Conservation (phyloP, 768 basidiomycete species). For the Mrakia hoshinonis region DNA sequence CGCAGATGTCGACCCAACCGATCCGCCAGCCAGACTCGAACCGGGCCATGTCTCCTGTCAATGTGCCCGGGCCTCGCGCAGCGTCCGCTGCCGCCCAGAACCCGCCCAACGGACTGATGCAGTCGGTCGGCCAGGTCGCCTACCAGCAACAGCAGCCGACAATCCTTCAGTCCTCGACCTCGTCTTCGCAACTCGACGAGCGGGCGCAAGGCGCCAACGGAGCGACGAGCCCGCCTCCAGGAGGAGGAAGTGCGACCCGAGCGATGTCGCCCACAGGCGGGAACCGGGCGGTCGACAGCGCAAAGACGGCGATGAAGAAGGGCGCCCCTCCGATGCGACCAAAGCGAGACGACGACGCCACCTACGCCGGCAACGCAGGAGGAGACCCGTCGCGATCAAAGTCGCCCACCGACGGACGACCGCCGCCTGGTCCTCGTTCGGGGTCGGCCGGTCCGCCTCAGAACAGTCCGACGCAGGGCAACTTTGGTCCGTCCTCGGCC, state of each 20-base stretch:
- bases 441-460: slow-evolving; percentile 12
- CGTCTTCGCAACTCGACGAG: not conserved
- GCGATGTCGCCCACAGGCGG: slow-evolving; percentile 5
- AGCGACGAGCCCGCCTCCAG: slow-evolving; percentile 1
- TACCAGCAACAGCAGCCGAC: slow-evolving; percentile 6
- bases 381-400: slow-evolving; percentile 46
- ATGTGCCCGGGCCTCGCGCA: slow-evolving; percentile 19
- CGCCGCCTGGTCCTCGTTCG: slow-evolving; percentile 31
- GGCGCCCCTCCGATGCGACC: slow-evolving; percentile 43
- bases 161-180: slow-evolving; percentile 2
- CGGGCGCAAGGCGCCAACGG: not conserved
- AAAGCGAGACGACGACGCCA: slow-evolving; percentile 37
- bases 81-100: slow-evolving; percentile 20
- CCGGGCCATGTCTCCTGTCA: slow-evolving; percentile 32
- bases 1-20: slow-evolving; percentile 18
- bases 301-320: not conserved
- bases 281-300: not conserved
- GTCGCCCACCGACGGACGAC: slow-evolving; percentile 49
- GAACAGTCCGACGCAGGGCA: slow-evolving; percentile 31
- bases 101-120: slow-evolving; percentile 8
- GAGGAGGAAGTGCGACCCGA: not conserved
- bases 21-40: slow-evolving; percentile 28
- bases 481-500: slow-evolving; percentile 28
- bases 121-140: slow-evolving; percentile 1
- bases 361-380: slow-evolving; percentile 30